phyloP scores from a whole-genome alignment of 2,329 filamentous ascomycete genomes.

The Teratosphaeria zuluensis region DNA sequence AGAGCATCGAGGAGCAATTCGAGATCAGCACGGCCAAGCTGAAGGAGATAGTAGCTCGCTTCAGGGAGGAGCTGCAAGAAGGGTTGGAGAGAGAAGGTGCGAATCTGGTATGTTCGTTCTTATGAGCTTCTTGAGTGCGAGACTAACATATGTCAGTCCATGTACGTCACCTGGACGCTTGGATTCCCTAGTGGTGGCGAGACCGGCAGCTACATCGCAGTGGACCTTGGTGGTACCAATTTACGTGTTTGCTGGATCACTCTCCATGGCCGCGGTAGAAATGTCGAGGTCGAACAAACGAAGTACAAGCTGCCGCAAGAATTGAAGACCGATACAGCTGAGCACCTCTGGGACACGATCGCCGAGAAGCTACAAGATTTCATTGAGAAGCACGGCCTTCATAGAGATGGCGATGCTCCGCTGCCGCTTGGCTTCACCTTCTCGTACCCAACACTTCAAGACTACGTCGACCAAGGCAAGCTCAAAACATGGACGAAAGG shows the following conservation, averaged over 20 bases:
- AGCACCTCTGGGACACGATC: conserved; percentile 92
- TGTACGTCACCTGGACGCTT: conserved; percentile 98
- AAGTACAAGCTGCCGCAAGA: conserved; percentile 95
- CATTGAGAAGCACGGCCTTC: conserved; percentile 70
- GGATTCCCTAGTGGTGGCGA: conserved; percentile 79
- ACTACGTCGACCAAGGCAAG: conserved; percentile 86
- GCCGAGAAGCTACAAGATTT: conserved; percentile 90
- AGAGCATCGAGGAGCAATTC: conserved; percentile 70
- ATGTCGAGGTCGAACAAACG: conserved; percentile 92
- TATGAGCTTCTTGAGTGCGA: neutral
- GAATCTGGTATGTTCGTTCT: conserved; percentile 2
- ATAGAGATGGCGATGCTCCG: conserved; percentile 50
- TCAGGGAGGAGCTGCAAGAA: conserved; percentile 74
- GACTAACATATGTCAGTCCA: conserved; percentile 55
- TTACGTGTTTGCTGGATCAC: conserved; percentile 90
- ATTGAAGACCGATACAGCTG: conserved; percentile 73
- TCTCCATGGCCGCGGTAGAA: conserved; percentile 75
- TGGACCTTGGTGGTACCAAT: conserved; percentile 96
- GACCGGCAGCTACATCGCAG: conserved; percentile 75
- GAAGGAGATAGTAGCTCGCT: conserved; percentile 78
- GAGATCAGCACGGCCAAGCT: conserved; percentile 64
- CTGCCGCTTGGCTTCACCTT: conserved; percentile 90
- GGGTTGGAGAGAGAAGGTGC: conserved; percentile 31
- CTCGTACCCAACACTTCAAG: conserved; percentile 87
- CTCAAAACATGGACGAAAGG: conserved; percentile 97